Percentiles rank a stretch among this genome's conserved stretches.
Evolutionary conservation across 768 basidiomycete genomes (phyloP).

Genomic region (Mrakia gelida): DNA sequence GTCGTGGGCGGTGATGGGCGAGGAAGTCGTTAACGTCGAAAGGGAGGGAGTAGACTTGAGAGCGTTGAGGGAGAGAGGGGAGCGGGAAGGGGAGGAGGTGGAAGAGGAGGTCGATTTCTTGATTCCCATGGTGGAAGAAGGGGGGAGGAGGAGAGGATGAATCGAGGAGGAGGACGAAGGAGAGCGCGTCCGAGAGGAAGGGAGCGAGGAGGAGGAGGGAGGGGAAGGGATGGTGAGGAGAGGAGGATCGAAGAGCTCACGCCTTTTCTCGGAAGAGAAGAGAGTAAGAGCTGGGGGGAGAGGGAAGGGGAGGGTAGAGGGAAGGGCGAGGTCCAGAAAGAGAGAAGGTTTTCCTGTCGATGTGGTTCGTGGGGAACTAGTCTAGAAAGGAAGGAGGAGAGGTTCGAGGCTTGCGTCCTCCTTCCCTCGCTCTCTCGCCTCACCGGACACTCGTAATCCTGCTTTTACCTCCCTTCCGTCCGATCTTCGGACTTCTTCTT

Average conservation of each 20-base stretch:
- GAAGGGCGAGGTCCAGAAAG: no score
- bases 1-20: constrained; percentile 9
- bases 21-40: background rate
- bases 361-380: no score
- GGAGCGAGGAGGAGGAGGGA: background rate
- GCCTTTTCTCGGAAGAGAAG: background rate
- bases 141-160: background rate
- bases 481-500: no score
- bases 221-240: background rate
- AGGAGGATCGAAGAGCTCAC: background rate
- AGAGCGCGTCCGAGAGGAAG: background rate
- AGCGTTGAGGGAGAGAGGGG: background rate
- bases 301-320: no score
- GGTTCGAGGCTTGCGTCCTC: no score
- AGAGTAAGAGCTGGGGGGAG: no score
- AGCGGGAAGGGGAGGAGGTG: background rate
- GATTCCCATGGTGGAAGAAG: constrained; percentile 4
- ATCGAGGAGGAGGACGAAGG: background rate
- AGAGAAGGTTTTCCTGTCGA: no score
- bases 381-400: no score
- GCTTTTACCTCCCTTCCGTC: no score
- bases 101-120: background rate
- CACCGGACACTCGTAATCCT: no score
- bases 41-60: constrained; percentile 7
- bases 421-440: no score